phyloP scores from a whole-genome alignment of 1,284 basidiomycete genomes.

The Sparassis latifolia region DNA sequence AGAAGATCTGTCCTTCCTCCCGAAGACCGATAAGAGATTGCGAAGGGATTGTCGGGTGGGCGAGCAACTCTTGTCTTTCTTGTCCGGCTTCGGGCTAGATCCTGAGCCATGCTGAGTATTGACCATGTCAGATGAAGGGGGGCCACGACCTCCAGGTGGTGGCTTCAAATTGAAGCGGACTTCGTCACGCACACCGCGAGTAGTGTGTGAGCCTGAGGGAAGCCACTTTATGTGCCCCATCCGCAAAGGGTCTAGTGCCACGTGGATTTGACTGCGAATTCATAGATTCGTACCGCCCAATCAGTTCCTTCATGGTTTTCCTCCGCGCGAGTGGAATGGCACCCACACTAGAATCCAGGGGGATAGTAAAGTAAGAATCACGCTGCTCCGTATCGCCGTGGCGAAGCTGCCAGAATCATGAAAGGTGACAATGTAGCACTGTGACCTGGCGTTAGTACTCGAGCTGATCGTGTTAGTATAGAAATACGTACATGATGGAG shows the following conservation, averaged over 20 bases:
- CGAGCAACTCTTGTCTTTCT: conserved; percentile 31
- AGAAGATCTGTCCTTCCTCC: conserved; percentile 37
- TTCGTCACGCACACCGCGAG: no score
- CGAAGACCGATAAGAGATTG: conserved; percentile 59
- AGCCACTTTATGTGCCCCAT: not conserved
- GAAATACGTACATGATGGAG: no score
- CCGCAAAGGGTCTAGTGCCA: not conserved
- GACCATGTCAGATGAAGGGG: no score
- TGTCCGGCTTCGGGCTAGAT: conserved; percentile 10
- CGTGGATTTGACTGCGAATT: not conserved
- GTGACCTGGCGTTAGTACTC: no score
- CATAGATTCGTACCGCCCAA: conserved; percentile 28
- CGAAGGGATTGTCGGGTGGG: conserved; percentile 60
- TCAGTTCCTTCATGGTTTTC: conserved; percentile 31
- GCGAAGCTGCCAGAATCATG: no score
- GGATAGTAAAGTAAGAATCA: conserved; percentile 24
- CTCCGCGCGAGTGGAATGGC: conserved; percentile 10
- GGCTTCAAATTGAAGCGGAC: no score
- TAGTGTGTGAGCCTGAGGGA: no score
- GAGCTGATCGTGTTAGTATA: no score
- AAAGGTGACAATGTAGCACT: no score
- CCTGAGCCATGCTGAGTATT: no score
- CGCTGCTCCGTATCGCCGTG: no score
- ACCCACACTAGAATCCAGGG: conserved; percentile 5
- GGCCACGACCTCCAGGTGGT: no score